Conservation (phyloP, 345 rosid genomes). For the Streptanthus diversifolius region DNA sequence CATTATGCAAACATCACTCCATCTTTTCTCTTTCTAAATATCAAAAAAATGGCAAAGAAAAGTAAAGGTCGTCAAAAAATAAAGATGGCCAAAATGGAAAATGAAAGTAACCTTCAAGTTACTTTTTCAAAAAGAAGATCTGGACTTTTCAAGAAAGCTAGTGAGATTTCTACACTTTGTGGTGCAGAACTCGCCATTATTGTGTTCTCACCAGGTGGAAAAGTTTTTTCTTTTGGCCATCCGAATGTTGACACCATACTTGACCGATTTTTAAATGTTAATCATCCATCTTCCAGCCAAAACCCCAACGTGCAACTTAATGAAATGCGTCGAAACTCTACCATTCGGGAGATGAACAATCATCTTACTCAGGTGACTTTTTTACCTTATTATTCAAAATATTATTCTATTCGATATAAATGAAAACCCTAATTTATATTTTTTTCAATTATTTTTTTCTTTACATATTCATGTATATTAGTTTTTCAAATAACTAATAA, state of each 20-base stretch:
- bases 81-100: constrained; percentile 25
- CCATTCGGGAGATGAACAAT: constrained; percentile 42
- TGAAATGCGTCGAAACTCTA: constrained; percentile 43
- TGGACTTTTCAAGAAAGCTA: constrained; percentile 30
- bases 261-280: constrained; percentile 33
- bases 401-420: neutral
- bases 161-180: constrained; percentile 35
- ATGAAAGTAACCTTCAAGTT: constrained; percentile 28
- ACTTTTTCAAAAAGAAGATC: constrained; percentile 33
- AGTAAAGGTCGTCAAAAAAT: constrained; percentile 29
- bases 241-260: constrained; percentile 43
- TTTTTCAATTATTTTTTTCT: too few species aligned
- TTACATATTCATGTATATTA: too few species aligned
- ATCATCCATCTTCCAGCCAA: neutral
- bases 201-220: constrained; percentile 25
- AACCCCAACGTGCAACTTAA: constrained; percentile 7
- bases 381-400: neutral
- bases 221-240: constrained; percentile 60
- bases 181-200: constrained; percentile 15
- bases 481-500: neutral
- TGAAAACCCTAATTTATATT: neutral
- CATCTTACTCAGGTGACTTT: constrained; percentile 37
- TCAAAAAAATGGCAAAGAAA: too few species aligned
- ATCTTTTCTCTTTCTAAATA: neutral
- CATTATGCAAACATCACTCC: neutral